Evolutionary conservation across 495 filamentous ascomycete species (phyloP).

Genomic region (Tuber aestivum): DNA sequence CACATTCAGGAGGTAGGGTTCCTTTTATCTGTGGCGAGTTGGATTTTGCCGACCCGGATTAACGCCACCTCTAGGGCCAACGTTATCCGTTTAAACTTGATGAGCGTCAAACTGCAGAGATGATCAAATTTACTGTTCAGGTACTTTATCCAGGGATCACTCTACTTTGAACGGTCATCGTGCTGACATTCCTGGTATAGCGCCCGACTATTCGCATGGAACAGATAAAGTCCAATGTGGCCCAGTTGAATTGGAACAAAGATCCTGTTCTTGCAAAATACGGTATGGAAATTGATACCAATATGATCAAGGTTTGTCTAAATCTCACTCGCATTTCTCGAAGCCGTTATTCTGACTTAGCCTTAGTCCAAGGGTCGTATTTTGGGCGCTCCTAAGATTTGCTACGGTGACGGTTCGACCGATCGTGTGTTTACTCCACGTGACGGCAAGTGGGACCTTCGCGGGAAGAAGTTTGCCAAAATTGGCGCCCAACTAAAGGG

Average conservation of each 20-base stretch:
- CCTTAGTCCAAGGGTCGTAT: constrained; percentile 59
- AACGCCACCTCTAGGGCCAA: constrained; percentile 51
- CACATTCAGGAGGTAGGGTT: constrained; percentile 45
- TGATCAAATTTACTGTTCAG: constrained; percentile 80
- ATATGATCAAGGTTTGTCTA: constrained; percentile 52
- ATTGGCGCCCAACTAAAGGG: constrained; percentile 50
- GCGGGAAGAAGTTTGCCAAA: constrained; percentile 71
- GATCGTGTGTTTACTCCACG: constrained; percentile 19
- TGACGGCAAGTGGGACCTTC: constrained; percentile 77
- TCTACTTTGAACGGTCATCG: constrained; percentile 51
- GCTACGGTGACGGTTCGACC: constrained; percentile 51
- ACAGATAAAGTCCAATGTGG: constrained; percentile 60
- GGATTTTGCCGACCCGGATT: constrained; percentile 24
- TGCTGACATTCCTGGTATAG: constrained; percentile 75
- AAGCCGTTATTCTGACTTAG: constrained; percentile 14
- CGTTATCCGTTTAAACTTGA: constrained; percentile 74
- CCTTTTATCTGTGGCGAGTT: not conserved
- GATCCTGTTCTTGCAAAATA: constrained; percentile 65
- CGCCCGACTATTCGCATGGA: constrained; percentile 58
- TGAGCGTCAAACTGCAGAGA: constrained; percentile 58
- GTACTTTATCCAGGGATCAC: not conserved
- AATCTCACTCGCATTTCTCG: not conserved
- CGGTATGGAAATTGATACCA: constrained; percentile 58
- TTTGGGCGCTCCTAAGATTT: constrained; percentile 62
- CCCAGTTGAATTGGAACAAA: constrained; percentile 56